Evolutionary conservation across 2,329 filamentous ascomycete genomes (phyloP).

Genomic region (Reticulascus tulasneorum): DNA sequence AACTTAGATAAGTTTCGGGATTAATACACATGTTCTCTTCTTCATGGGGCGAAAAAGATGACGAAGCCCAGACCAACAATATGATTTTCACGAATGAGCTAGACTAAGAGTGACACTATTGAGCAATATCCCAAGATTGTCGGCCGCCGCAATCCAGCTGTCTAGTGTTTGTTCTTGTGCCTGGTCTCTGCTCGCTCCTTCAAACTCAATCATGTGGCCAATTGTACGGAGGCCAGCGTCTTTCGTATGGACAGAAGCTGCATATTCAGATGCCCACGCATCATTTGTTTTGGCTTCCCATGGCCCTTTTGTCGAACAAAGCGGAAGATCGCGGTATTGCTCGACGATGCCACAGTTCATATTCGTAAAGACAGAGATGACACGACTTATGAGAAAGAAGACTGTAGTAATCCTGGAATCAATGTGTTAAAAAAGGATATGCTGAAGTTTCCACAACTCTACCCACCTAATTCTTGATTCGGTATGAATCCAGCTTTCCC

Average conservation of each 20-base stretch:
- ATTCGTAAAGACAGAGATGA: too few relatives aligned
- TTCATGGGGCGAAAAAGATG: too few relatives aligned
- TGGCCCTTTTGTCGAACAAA: constrained; percentile 4
- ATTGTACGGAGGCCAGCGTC: not conserved
- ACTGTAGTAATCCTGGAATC: too few relatives aligned
- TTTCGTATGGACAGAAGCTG: not conserved
- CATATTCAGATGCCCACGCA: constrained; percentile 4
- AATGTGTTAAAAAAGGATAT: too few relatives aligned
- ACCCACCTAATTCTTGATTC: constrained; percentile 8
- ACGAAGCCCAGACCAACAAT: not conserved
- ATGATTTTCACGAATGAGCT: too few relatives aligned
- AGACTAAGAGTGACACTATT: constrained; percentile 5
- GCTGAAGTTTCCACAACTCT: constrained; percentile 1
- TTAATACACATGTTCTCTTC: too few relatives aligned
- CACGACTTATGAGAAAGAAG: too few relatives aligned
- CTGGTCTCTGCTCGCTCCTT: not conserved
- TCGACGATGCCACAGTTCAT: too few relatives aligned
- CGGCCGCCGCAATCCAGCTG: constrained; percentile 8
- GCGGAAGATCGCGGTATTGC: not conserved
- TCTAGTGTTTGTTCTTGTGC: constrained; percentile 1
- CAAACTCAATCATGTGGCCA: constrained; percentile 2
- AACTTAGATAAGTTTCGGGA: not conserved
- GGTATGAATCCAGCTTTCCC: constrained; percentile 8
- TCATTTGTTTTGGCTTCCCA: constrained; percentile 5
- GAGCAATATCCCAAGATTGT: constrained; percentile 8